Conservation (phyloP, 179 eudicot species). For the Beta lomatogona region DNA sequence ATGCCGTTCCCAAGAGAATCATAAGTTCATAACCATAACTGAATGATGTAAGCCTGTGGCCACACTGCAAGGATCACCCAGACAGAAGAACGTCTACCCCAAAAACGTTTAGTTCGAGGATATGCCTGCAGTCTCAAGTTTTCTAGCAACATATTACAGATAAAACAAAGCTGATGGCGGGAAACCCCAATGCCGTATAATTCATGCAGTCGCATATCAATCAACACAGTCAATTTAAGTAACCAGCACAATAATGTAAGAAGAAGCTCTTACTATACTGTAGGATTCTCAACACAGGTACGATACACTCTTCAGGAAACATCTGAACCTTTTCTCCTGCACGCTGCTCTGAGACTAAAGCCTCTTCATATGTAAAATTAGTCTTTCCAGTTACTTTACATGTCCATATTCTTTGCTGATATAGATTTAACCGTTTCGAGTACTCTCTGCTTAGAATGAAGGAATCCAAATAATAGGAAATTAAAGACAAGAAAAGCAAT, state of each 20-base stretch:
- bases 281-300: conserved; percentile 63
- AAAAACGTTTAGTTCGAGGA: background rate
- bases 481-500: background rate
- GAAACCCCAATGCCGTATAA: no score
- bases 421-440: conserved; percentile 75
- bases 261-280: conserved; percentile 72
- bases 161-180: background rate
- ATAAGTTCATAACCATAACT: no score
- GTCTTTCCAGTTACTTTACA: conserved; percentile 84
- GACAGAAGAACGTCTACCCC: background rate
- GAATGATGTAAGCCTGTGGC: no score
- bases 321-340: conserved; percentile 71
- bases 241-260: background rate
- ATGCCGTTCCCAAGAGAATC: no score
- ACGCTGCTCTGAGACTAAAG: conserved; percentile 75
- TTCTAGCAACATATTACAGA: background rate
- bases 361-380: conserved; percentile 92
- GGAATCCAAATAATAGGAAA: conserved; percentile 21
- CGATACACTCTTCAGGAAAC: conserved; percentile 77
- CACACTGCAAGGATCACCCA: background rate
- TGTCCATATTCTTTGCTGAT: conserved; percentile 84
- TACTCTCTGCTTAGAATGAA: conserved; percentile 63
- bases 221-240: conserved; percentile 3
- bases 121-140: background rate
- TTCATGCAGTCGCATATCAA: background rate